These are phyloP conservation scores for Talaromyces sp. DNA, from an alignment of 2,329 filamentous ascomycete genomes.

Conservation along the genomic window DNA sequence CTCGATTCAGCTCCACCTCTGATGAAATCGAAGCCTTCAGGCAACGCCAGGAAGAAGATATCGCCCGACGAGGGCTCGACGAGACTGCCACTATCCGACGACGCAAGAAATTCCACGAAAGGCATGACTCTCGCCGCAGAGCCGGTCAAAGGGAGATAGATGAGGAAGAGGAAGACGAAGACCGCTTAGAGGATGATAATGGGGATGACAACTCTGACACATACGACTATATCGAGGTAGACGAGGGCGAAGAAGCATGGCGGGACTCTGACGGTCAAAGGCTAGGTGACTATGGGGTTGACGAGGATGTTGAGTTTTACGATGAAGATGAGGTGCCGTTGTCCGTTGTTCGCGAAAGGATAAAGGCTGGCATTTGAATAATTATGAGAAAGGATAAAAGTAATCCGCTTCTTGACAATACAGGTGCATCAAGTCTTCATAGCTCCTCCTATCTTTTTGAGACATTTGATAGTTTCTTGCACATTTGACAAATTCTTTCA, in stretches of 20 bases:
- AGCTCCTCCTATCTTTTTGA: background rate
- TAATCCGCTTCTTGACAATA: background rate
- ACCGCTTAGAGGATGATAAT: background rate
- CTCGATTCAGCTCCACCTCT: conserved; percentile 27
- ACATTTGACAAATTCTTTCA: background rate
- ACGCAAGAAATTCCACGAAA: conserved; percentile 39
- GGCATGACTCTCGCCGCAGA: conserved; percentile 21
- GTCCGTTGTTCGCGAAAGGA: conserved; percentile 17
- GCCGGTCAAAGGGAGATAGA: conserved; percentile 14
- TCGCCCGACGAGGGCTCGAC: conserved; percentile 37
- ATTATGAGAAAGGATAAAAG: background rate
- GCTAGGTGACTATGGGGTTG: conserved; percentile 60
- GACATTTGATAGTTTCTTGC: background rate
- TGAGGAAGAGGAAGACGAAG: conserved; percentile 15
- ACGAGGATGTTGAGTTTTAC: conserved; percentile 61
- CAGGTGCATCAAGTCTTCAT: background rate
- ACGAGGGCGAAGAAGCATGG: conserved; percentile 58
- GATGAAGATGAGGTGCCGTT: conserved; percentile 60
- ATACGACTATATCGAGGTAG: conserved; percentile 15
- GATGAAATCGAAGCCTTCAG: conserved; percentile 52
- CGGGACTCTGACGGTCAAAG: conserved; percentile 59
- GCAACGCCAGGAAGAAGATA: conserved; percentile 50
- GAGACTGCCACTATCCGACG: conserved; percentile 23
- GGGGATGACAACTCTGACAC: background rate
- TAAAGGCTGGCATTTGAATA: conserved; percentile 3